Evolutionary conservation across 495 filamentous ascomycete genomes (phyloP).

Genomic region (Talaromyces thailandensis): DNA sequence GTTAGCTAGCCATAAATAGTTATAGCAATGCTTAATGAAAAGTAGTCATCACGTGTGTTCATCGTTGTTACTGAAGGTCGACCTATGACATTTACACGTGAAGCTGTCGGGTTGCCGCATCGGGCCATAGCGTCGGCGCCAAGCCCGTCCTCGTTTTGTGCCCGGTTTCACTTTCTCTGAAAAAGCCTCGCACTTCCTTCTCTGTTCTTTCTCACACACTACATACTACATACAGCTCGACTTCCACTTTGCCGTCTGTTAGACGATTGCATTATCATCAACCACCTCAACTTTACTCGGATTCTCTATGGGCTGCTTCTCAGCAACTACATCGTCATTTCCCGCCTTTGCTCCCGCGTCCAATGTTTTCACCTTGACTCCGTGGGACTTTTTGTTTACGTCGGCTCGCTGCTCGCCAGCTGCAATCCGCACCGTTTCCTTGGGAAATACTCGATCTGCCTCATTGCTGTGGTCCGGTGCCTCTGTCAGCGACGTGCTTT

Average conservation of each 20-base stretch:
- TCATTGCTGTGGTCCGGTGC: slow-evolving; percentile 13
- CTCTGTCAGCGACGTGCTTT: slow-evolving; percentile 31
- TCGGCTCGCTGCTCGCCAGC: slow-evolving; percentile 9
- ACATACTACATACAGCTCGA: background rate
- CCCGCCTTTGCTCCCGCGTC: slow-evolving; percentile 20
- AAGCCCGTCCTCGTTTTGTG: background rate
- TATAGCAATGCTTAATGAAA: too few relatives aligned
- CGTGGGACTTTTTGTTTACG: slow-evolving; percentile 21
- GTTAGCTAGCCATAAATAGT: background rate
- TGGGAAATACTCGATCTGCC: slow-evolving; percentile 5
- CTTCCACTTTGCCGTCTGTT: background rate
- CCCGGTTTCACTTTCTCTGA: background rate
- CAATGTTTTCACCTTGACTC: slow-evolving; percentile 10
- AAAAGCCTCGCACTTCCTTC: background rate
- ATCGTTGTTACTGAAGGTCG: too few relatives aligned
- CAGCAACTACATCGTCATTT: slow-evolving; percentile 21
- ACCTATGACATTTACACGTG: slow-evolving; percentile 1
- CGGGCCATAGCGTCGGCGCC: background rate
- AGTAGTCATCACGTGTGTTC: too few relatives aligned
- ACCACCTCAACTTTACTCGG: background rate
- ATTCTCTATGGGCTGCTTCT: slow-evolving; percentile 30
- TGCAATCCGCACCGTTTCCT: slow-evolving; percentile 3
- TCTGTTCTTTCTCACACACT: background rate
- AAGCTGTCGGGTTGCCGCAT: background rate
- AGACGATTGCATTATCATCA: background rate